Percentiles rank a stretch among this genome's conserved stretches.
These are phyloP conservation scores for Mortierella sp. DNA, from an alignment of 371 early-diverging fungal genomes.

Conservation along the genomic window DNA sequence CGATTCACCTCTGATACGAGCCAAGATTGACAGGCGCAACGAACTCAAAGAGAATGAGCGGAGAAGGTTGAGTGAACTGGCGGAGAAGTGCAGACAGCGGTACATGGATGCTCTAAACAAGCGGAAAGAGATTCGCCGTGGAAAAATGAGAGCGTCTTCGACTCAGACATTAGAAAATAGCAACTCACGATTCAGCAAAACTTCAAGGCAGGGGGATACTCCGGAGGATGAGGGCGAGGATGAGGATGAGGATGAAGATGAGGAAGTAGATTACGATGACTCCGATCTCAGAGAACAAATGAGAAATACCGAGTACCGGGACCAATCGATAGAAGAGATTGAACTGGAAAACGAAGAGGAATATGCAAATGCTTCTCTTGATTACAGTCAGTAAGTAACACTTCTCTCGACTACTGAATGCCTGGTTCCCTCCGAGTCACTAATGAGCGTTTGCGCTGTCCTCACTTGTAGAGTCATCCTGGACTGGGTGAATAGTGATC, in stretches of 20 bases:
- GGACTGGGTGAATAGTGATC: slow-evolving; percentile 58
- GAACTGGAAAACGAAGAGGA: slow-evolving; percentile 18
- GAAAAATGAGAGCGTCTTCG: not conserved
- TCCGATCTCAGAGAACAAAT: slow-evolving; percentile 16
- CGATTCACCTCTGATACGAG: slow-evolving; percentile 63
- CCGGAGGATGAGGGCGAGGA: not conserved
- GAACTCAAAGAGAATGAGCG: slow-evolving; percentile 38
- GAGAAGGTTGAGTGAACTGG: slow-evolving; percentile 2
- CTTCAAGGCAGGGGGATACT: too few species aligned
- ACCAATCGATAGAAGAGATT: slow-evolving; percentile 29
- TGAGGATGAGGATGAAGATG: slow-evolving; percentile 3
- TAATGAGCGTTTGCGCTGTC: not conserved
- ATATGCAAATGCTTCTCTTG: slow-evolving; percentile 19
- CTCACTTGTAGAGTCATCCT: slow-evolving; percentile 28
- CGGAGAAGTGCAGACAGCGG: slow-evolving; percentile 8
- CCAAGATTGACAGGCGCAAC: slow-evolving; percentile 61
- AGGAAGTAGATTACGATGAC: slow-evolving; percentile 19
- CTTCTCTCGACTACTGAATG: not conserved
- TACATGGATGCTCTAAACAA: not conserved
- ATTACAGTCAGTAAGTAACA: slow-evolving; percentile 47
- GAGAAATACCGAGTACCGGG: not conserved
- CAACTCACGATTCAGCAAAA: not conserved
- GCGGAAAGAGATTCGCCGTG: slow-evolving; percentile 7
- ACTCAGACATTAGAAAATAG: not conserved
- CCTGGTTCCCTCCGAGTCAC: not conserved